Conservation (phyloP, 2,329 filamentous ascomycete genomes). For the Ophiobolus disseminans region DNA sequence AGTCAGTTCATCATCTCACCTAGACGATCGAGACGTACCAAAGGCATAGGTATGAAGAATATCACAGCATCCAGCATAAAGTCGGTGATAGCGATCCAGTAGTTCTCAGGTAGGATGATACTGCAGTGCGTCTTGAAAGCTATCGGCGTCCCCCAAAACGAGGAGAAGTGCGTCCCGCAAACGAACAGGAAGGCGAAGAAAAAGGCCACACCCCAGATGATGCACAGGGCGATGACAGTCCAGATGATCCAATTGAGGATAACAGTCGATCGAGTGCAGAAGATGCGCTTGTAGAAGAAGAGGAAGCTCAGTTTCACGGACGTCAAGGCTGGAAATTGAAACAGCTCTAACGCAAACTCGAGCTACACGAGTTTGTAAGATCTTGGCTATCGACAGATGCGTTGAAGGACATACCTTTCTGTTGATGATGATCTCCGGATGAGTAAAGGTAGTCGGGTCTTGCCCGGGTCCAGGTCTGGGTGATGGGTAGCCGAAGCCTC, state of each 20-base stretch:
- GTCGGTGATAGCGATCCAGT: conserved; percentile 6
- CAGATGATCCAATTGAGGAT: neutral
- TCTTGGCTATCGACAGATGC: no score
- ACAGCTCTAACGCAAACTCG: no score
- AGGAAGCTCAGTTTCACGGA: conserved; percentile 9
- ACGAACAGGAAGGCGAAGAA: conserved; percentile 6
- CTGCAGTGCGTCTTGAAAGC: conserved; percentile 6
- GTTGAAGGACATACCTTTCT: no score
- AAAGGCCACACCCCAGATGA: conserved; percentile 10
- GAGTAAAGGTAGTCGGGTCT: no score
- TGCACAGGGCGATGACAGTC: conserved; percentile 2
- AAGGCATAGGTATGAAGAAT: conserved; percentile 10
- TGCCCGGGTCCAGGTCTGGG: no score
- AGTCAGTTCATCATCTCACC: no score
- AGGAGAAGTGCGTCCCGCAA: conserved; percentile 7
- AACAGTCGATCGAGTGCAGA: neutral
- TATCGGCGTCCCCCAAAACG: conserved; percentile 4
- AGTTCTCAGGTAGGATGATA: neutral
- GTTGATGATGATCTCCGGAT: no score
- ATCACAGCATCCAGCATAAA: conserved; percentile 8
- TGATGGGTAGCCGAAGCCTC: no score
- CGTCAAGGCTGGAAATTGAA: neutral
- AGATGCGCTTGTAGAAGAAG: conserved; percentile 10
- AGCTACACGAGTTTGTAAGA: no score
- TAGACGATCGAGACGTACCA: no score